phyloP scores from a whole-genome alignment of 164 flowering plant species.

The Echeveria elegans region DNA sequence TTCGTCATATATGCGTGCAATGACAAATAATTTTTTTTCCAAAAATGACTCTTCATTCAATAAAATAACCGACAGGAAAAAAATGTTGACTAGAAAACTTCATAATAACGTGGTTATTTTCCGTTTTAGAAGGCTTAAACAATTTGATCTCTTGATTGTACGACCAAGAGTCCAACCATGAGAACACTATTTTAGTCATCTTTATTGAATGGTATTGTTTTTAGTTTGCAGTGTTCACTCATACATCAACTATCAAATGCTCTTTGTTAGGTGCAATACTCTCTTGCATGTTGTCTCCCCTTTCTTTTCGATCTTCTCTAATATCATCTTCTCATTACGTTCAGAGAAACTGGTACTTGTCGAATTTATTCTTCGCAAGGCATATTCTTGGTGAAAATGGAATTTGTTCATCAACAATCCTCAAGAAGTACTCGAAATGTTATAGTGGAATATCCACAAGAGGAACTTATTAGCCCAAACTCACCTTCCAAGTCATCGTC shows the following conservation, averaged over 20 bases:
- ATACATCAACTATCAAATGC: neutral
- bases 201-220: neutral
- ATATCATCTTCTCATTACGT: neutral
- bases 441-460: neutral
- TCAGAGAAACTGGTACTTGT: neutral
- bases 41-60: too few species aligned
- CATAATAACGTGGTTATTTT: too few species aligned
- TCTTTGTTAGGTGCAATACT: neutral
- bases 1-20: too few species aligned
- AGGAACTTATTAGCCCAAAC: neutral
- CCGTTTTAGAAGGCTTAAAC: too few species aligned
- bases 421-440: neutral
- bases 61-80: too few species aligned
- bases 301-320: neutral
- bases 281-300: neutral
- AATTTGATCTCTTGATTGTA: too few species aligned
- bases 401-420: neutral
- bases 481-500: constrained; percentile 48
- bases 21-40: too few species aligned
- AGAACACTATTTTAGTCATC: too few species aligned
- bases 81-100: too few species aligned
- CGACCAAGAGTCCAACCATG: too few species aligned
- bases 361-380: neutral
- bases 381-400: neutral
- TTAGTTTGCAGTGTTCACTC: neutral